Evolutionary conservation across 1,284 basidiomycete genomes (phyloP), one percentile per base, ranked within the genome.

Genomic region (Filobasidium uniguttulatum): DNA sequence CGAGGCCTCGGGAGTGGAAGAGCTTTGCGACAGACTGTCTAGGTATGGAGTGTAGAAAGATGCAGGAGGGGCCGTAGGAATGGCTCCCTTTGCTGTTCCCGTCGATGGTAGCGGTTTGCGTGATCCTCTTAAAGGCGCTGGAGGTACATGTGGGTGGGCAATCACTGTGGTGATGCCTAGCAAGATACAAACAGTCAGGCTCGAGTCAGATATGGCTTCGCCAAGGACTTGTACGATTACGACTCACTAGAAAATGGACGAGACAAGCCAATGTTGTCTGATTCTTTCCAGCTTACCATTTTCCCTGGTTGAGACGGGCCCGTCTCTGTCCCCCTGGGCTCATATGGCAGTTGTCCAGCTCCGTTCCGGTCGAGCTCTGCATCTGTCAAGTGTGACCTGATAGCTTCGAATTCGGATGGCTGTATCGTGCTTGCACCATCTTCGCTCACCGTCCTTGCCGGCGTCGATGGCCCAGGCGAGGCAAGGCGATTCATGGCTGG

Each of bases 101-200:
- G 66, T 49, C 5, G 82, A 69, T 2, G 87, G 86, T 8, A 91
- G 72, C 0, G 80, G 69, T 8, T 85, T 69, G 14, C 70, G 81
- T 59, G 88, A 85, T 0, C 83, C 78, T 63, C 90, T 85, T 22
- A 89, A 81, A 8, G 88, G 86, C 29, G 83, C 84, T 45, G 83
- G 82, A 44, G 74, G 76, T 68, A 82, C 85, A 61, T 83, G 82
- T 1, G 88, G 88, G 61, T 83, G 87, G 60, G 87, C 88, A 49
- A 91, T 76, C 9, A 83, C 80, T 7, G 79, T 82, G 7, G 82
- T 82, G 54, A 83, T 81, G 22, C 81, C 81, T 72, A 7, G 14
- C 23, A 5, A 19, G n/a, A n/a, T 38, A 5, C 3, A 19, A 38
- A 19, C 36, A 12, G 36, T 38, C 4, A 3, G 10, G 19, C 4